Conservation (phyloP, 1,284 basidiomycete genomes). For the Melanopsichium pennsylvanicum region DNA sequence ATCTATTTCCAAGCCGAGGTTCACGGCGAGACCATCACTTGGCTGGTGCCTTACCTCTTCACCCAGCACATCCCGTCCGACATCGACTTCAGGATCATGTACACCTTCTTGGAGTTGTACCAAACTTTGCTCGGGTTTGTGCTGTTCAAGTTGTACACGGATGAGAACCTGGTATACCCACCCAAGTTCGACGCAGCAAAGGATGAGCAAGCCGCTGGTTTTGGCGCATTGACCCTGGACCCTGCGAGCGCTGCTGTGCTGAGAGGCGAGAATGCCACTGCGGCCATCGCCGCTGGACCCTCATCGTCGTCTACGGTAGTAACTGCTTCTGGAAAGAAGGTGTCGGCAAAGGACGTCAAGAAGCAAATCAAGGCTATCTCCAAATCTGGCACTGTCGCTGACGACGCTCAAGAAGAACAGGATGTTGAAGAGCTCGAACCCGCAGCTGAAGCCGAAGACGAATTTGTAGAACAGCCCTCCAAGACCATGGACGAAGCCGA, state of each 20-base stretch:
- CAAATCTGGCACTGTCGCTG: conserved; percentile 26
- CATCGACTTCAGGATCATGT: conserved; percentile 96
- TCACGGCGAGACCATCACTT: conserved; percentile 89
- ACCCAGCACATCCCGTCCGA: conserved; percentile 93
- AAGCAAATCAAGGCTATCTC: conserved; percentile 69
- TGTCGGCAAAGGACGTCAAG: conserved; percentile 68
- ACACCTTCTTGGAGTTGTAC: conserved; percentile 98
- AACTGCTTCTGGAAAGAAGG: conserved; percentile 66
- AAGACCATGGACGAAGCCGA: conserved; percentile 70
- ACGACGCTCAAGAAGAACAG: conserved; percentile 39
- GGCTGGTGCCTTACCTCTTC: conserved; percentile 98
- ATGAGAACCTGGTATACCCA: conserved; percentile 90
- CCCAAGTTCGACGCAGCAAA: conserved; percentile 85
- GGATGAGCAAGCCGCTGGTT: conserved; percentile 82
- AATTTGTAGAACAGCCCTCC: conserved; percentile 69
- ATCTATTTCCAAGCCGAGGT: conserved; percentile 98
- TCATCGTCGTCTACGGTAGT: conserved; percentile 38
- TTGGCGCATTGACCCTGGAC: conserved; percentile 86
- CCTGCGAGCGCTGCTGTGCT: conserved; percentile 67
- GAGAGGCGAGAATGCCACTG: conserved; percentile 43
- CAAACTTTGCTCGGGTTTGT: conserved; percentile 95
- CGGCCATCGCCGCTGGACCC: conserved; percentile 16
- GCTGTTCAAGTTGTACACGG: conserved; percentile 97
- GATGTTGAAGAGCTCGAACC: conserved; percentile 22
- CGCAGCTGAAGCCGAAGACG: conserved; percentile 35